Percentiles rank a stretch among this genome's conserved stretches.
Conservation (phyloP, 345 rosid species). For the Cardamine resedifolia region DNA sequence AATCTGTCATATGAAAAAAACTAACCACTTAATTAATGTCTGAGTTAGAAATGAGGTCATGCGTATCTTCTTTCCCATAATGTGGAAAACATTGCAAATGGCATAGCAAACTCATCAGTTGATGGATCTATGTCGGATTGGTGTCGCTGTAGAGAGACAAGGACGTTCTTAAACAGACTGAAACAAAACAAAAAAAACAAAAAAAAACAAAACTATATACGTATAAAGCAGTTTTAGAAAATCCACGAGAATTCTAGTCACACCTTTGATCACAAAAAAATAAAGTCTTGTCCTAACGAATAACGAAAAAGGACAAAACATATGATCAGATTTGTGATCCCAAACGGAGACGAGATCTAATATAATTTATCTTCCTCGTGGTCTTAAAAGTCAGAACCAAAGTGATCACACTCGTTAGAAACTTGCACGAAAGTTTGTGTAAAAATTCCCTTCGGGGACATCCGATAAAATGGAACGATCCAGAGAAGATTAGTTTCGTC, state of each 20-base stretch:
- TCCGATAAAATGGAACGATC: too few species aligned
- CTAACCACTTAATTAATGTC: neutral
- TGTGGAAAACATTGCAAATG: neutral
- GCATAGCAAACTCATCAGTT: neutral
- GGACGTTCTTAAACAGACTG: neutral
- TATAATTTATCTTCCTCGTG: neutral
- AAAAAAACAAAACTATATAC: neutral
- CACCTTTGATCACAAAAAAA: neutral
- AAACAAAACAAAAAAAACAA: too few species aligned
- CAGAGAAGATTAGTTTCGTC: too few species aligned
- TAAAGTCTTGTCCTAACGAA: neutral
- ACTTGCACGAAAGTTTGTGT: neutral
- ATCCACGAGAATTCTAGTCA: neutral
- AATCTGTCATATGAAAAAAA: neutral
- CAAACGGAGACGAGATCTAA: neutral
- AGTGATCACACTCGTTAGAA: neutral
- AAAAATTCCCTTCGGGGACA: too few species aligned
- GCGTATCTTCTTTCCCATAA: neutral
- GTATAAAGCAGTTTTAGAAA: neutral
- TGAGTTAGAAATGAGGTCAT: neutral
- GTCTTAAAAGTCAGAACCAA: neutral
- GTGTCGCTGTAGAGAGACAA: neutral
- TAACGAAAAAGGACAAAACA: neutral
- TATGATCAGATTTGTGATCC: neutral
- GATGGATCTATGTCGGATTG: neutral